phyloP scores from a whole-genome alignment of 257 asterid species.

The Nicotiana paniculata region DNA sequence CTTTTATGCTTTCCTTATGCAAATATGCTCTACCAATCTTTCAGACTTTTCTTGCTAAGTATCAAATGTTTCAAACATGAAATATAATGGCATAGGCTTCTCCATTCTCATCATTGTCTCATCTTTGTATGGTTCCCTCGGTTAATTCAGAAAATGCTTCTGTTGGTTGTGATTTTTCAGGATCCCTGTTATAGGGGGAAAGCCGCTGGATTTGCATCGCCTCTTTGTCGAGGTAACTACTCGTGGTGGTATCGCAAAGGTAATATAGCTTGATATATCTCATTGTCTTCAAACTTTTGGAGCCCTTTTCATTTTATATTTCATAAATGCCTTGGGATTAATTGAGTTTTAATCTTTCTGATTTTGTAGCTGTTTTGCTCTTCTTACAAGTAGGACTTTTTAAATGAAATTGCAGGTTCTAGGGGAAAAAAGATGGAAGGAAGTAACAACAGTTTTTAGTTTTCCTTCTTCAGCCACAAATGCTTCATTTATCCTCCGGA shows the following conservation, averaged over 20 bases:
- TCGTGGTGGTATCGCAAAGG: slow-evolving; percentile 87
- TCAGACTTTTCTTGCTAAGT: background rate
- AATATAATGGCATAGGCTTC: background rate
- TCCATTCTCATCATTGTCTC: background rate
- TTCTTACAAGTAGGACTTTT: background rate
- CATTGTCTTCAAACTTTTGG: background rate
- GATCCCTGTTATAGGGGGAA: slow-evolving; percentile 78
- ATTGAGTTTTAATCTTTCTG: background rate
- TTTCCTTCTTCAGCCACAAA: slow-evolving; percentile 89
- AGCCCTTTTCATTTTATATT: background rate
- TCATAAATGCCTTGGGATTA: background rate
- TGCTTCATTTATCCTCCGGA: slow-evolving; percentile 81
- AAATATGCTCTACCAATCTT: background rate
- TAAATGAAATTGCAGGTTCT: slow-evolving; percentile 37
- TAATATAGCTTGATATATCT: slow-evolving; percentile 2
- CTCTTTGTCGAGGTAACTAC: slow-evolving; percentile 81
- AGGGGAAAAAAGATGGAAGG: slow-evolving; percentile 74
- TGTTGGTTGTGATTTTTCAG: slow-evolving; percentile 23
- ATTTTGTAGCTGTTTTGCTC: background rate
- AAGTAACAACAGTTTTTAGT: slow-evolving; percentile 54
- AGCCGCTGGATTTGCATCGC: slow-evolving; percentile 64
- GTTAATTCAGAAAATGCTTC: background rate
- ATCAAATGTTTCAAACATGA: background rate
- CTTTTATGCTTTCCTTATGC: background rate
- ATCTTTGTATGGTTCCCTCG: background rate